phyloP scores from a whole-genome alignment of 1,284 basidiomycete genomes.

The Ustilago sp. region DNA sequence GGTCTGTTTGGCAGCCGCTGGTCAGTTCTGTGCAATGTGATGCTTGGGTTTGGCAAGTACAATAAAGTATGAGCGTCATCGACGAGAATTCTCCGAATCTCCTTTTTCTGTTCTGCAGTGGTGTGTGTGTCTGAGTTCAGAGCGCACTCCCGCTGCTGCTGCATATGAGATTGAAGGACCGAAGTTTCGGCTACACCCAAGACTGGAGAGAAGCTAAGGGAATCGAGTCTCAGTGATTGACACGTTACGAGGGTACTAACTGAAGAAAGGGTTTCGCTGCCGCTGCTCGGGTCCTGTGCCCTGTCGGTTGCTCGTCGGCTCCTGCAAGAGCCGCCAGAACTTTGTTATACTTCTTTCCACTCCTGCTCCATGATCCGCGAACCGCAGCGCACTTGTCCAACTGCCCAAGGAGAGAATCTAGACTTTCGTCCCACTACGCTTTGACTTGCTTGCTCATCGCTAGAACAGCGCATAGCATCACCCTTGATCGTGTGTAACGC shows the following conservation, averaged over 20 bases:
- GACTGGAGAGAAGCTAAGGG: not conserved
- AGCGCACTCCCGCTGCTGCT: not conserved
- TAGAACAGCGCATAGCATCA: not conserved
- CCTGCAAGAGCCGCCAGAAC: constrained; percentile 25
- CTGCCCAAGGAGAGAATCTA: not conserved
- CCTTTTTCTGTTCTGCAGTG: not conserved
- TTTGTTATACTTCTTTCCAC: not conserved
- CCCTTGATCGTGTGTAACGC: not conserved
- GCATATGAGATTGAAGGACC: constrained; percentile 4
- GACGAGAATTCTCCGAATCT: constrained; percentile 5
- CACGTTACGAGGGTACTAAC: not conserved
- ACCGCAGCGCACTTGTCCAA: not conserved
- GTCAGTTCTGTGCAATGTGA: not conserved
- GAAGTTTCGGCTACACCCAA: constrained; percentile 3
- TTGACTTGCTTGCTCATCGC: not conserved
- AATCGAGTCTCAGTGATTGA: not conserved
- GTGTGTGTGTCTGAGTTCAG: not conserved
- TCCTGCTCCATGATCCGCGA: constrained; percentile 13
- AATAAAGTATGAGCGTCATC: constrained; percentile 8
- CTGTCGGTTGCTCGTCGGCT: constrained; percentile 19
- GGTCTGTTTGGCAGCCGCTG: constrained; percentile 9
- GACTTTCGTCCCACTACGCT: not conserved
- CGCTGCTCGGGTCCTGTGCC: constrained; percentile 2
- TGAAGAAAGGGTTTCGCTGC: constrained; percentile 5
- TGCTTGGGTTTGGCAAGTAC: constrained; percentile 2